Base-by-base conservation (phyloP, 176 grass and related monocot genomes). In the Paspalum vaginatum region DNA sequence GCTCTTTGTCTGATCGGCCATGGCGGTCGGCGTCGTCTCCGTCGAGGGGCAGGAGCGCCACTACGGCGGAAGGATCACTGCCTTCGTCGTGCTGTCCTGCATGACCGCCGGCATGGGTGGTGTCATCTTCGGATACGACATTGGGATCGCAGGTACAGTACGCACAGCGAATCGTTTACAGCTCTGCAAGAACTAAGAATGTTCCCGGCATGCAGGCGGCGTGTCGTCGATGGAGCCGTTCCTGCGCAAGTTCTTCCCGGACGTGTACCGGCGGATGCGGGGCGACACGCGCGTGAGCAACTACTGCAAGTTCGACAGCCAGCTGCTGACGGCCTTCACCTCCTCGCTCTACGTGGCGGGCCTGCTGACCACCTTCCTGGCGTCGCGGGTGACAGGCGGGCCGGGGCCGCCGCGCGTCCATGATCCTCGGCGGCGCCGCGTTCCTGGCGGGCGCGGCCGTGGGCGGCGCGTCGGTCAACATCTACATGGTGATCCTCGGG, bases 271-370 rank as follows among this genome's bases (percentile, higher is more conserved):
- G 0, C 84, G 74, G 67, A 96, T 96, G 93, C 50, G 75, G 2
- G 82, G 84, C 44, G 87, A 90, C 66, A 77, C 82, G 9, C 50
- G 45, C 3, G 86, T 92, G 16, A 95, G 90, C 85, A 92, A 92
- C 87, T 97, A 97, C 83, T 97, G 94, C 68, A 97, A 97, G 83
- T 97, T 97, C 66, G 79, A 97, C 61, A 97, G 94, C 91, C 91
- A 97, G 89, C 89, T 97, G 1, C 83, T 97, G 9, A 90, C 89
- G 2, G 69, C 80, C 0, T 94, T 97, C 89, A 97, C 91, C 37
- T 97, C 94, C 1, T 97, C 94, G 1, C 85, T 97, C 61, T 97
- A 97, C 74, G 9, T 89, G 2, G 87, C 93, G 0, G 93, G 93
- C 20, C 85, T 92, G 12, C 5, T 92, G 46, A 85, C 90, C 5